Evolutionary conservation across 352 stramenopile genomes (phyloP).

Genomic region (Globisporangium canariense): DNA sequence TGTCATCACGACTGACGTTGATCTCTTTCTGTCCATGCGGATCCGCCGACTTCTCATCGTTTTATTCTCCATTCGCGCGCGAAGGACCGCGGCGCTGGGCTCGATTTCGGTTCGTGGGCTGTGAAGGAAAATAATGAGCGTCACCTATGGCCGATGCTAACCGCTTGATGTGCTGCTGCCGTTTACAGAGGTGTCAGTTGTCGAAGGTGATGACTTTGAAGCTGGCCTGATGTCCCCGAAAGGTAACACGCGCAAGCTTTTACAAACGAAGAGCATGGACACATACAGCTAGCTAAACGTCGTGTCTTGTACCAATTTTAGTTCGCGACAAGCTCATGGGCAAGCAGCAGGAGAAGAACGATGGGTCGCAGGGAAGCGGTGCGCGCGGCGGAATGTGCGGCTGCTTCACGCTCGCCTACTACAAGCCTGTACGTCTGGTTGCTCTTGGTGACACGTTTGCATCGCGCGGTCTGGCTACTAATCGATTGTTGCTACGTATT

Average conservation of each 20-base stretch:
- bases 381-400: slow-evolving; percentile 52
- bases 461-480: not conserved
- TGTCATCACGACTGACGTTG: not conserved
- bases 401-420: slow-evolving; percentile 82
- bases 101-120: slow-evolving; percentile 66
- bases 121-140: not conserved
- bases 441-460: not conserved
- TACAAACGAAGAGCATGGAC: not conserved
- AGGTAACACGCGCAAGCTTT: slow-evolving; percentile 21
- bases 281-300: not conserved
- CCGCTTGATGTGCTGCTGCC: not conserved
- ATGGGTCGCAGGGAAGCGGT: slow-evolving; percentile 28
- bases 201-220: slow-evolving; percentile 68
- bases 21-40: not conserved
- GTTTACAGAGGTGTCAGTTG: slow-evolving; percentile 67
- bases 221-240: slow-evolving; percentile 75
- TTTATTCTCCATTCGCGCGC: not conserved
- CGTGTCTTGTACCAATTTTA: slow-evolving; percentile 3
- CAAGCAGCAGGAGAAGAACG: slow-evolving; percentile 36
- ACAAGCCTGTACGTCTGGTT: slow-evolving; percentile 61
- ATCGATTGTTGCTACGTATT: not conserved
- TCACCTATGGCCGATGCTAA: not conserved
- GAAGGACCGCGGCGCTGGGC: slow-evolving; percentile 59
- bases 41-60: not conserved
- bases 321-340: slow-evolving; percentile 62